Base-by-base conservation (phyloP, 2,329 filamentous ascomycete genomes). In the Metarhizium sp. region DNA sequence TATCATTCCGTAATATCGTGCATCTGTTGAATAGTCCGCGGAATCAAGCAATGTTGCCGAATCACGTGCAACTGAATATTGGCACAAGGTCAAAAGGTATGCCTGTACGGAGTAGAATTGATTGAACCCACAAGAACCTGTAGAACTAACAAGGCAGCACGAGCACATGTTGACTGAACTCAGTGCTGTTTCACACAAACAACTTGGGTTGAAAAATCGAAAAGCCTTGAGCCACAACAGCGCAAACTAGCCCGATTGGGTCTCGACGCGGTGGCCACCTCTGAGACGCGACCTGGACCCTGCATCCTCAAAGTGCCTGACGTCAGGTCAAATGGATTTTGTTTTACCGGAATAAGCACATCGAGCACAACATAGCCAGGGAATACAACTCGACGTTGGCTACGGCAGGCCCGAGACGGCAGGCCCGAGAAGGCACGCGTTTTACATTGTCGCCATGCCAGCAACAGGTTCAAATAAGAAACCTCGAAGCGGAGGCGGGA, bases 401-500 rank as follows among this genome's bases (percentile, higher is more conserved):
- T 48, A n/a, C 45, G 20, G 25, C 45, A 16, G 8, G 45, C 20
- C 25, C 7, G 2, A 13, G 6, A 11, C 6, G 45, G 50, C 20
- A 51, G n/a, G 45, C 20, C 25, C 7, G 2, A 13, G 6, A 11
- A 20, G 45, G 50, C 20, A 51, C 11, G 18, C 34, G 14, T 30
- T 29, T 29, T 43, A 8, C 18, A 32, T 30, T 25, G 11, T 36
- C 20, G 45, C 38, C 47, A 59, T 60, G 59, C 51, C 68, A 59
- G 60, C 65, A 16, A 60, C 66, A 55, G 61, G 55, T 13, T 36
- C 34, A 11, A 65, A 61, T 55, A 70, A 50, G 11, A 57, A 52
- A 38, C 34, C 18, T 13, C 16, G 13, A 10, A 14, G 49, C 46
- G 20, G 18, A 50, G 14, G 14, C 18, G 32, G 11, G 11, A 10